A percentile compares a stretch with the other conserved stretches of the same genome.
These are phyloP conservation scores for Citrus reticulata DNA, from an alignment of 345 rosid species.

Conservation along the genomic window DNA sequence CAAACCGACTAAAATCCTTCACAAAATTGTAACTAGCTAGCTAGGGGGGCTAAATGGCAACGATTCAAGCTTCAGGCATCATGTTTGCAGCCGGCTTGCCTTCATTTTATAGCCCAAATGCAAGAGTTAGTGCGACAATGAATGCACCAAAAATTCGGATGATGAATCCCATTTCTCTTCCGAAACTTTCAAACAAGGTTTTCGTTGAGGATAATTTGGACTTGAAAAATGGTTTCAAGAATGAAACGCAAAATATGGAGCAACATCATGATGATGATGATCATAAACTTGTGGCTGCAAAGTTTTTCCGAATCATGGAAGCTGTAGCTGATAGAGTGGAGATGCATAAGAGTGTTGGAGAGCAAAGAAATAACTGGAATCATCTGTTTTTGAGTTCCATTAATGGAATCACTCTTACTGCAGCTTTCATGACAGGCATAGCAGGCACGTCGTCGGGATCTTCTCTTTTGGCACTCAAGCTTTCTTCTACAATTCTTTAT, in stretches of 20 bases:
- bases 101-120: background rate
- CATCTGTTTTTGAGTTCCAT: constrained; percentile 41
- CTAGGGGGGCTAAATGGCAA: constrained; percentile 15
- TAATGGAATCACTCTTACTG: constrained; percentile 46
- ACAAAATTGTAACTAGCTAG: background rate
- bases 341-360: constrained; percentile 52
- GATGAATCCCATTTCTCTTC: constrained; percentile 8
- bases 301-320: constrained; percentile 40
- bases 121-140: constrained; percentile 7
- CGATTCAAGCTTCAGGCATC: constrained; percentile 20
- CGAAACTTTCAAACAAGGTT: constrained; percentile 14
- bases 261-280: constrained; percentile 1
- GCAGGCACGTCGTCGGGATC: constrained; percentile 11
- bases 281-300: constrained; percentile 24
- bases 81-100: constrained; percentile 5
- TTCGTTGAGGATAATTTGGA: constrained; percentile 16
- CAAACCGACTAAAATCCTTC: background rate
- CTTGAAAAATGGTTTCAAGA: constrained; percentile 3
- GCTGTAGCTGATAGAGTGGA: constrained; percentile 46
- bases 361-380: constrained; percentile 57
- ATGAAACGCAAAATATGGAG: constrained; percentile 1
- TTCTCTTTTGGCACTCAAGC: constrained; percentile 23
- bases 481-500: constrained; percentile 39
- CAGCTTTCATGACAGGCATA: constrained; percentile 44
- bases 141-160: constrained; percentile 13